Base-by-base conservation (phyloP, 306 rosid species). In the Cicer pinnatifidum region DNA sequence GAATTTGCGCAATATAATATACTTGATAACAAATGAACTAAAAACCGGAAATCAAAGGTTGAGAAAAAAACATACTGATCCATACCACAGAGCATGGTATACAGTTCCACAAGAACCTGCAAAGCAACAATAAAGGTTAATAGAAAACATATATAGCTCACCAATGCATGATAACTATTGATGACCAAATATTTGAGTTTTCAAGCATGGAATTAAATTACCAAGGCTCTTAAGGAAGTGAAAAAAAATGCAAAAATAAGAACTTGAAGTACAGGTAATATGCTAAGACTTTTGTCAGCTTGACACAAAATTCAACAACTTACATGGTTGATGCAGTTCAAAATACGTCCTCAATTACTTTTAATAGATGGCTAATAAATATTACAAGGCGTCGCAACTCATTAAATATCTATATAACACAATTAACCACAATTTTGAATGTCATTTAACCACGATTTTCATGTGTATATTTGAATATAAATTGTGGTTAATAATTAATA, bases 81-180 rank as follows among this genome's bases (percentile, higher is more conserved):
- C 99, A 80, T 86, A 84, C 99, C 99, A 95, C 93, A 92, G 84
- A 51, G 88, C 97, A 86, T 87, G 99, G 83, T 95, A 95, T 28
- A 95, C 99, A 74, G 96, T 95, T 85, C 99, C 99, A 82, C 97
- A 92, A 52, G 99, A 90, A 87, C 99, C 99, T 95, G 91, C 80
- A 85, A 51, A 75, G 82, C 77, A 89, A 48, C 76, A 78, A 53
- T 59, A 16, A 81, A 79, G 17, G 40, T 76, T 19, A 83, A 70
- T 15, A 71, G 73, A 69, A 61, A 52, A 57, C 8, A 72, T 75
- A 67, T 70, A 73, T 2, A 50, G 66, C 50, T 71, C 75, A 73
- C 73, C 73, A 37, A 73, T 51, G 61, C 15, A 17, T 17, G 69
- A 35, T 33, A 73, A 80, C 19, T 47, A 63, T 6, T 50, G 41